Base-by-base conservation (phyloP, 352 stramenopile species). In the Blastocystis sp. region DNA sequence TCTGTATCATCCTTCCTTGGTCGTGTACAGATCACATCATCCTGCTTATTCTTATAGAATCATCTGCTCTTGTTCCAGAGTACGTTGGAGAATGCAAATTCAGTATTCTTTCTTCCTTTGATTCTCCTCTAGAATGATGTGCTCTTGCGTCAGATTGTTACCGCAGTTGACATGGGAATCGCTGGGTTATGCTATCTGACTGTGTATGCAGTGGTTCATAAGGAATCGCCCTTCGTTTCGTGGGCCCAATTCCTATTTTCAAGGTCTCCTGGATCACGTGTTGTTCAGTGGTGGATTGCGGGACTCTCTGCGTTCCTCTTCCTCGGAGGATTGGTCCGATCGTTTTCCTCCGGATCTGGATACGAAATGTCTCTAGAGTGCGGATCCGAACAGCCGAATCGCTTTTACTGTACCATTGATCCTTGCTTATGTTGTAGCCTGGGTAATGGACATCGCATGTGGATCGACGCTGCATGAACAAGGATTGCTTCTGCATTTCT, bases 221-320 rank as follows among this genome's bases (percentile, higher is more conserved):
- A 48, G 9, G 69, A 81, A 64, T 81, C 69, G 4, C 69, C 48
- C n/a, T 81, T 81, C 36, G 36, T 44, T n/a, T 81, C 69, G 6
- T 29, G 61, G 8, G 4, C 27, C 16, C 36, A n/a, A 6, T 49
- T 48, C 3, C n/a, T 81, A 14, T 32, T 49, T 29, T 42, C 69
- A 18, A 61, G 63, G 48, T 81, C 69, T 4, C 42, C 69, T 2
- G 48, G 48, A 7, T 24, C 48, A 11, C 46, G 69, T 3, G 42
- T 81, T n/a, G 7, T 64, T 4, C 11, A 64, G 11, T 49, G 46
- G 69, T 81, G 69, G 69, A 44, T 81, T 16, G 9, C 16, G 36
- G 69, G 42, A 21, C 4, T 81, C 18, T 81, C 48, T n/a, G n/a
- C 21, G 63, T 81, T 34, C 24, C 16, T 42, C 49, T 24, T 49